These are phyloP conservation scores for Yamadazyma atmosphaerica DNA, from an alignment of 1,139 yeast species.

Conservation along the genomic window DNA sequence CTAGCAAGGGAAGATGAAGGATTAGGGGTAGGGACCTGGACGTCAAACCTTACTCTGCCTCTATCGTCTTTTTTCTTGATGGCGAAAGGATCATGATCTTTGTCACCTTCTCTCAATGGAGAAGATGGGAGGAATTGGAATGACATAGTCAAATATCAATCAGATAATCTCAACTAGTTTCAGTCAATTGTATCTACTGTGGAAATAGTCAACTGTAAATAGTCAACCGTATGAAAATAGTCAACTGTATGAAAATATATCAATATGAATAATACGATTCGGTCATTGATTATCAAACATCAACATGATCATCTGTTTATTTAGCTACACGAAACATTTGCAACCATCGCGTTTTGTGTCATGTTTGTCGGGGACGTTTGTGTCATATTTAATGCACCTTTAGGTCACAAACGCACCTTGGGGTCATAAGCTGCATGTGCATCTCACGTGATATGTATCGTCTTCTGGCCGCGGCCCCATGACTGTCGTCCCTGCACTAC, in stretches of 20 bases:
- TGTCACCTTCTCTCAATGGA: slow-evolving; percentile 44
- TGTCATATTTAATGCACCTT: too few species aligned
- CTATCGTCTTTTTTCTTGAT: slow-evolving; percentile 11
- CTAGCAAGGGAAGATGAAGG: slow-evolving; percentile 56
- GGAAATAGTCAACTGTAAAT: too few species aligned
- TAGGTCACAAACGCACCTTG: too few species aligned
- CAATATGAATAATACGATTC: too few species aligned
- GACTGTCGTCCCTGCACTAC: slow-evolving; percentile 3
- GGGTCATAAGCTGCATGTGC: too few species aligned
- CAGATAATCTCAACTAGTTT: too few species aligned
- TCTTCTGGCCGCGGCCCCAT: slow-evolving; percentile 1
- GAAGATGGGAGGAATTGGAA: slow-evolving; percentile 65
- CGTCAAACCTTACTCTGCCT: slow-evolving; percentile 21
- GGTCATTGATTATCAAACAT: too few species aligned
- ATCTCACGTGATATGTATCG: neutral
- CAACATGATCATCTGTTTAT: slow-evolving; percentile 10
- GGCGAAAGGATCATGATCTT: slow-evolving; percentile 22
- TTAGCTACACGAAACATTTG: slow-evolving; percentile 9
- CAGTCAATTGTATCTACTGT: too few species aligned
- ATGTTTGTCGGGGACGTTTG: neutral
- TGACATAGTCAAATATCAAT: too few species aligned
- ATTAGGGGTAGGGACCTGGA: slow-evolving; percentile 50
- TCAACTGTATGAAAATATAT: too few species aligned
- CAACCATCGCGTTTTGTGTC: slow-evolving; percentile 9
- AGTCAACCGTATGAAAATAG: too few species aligned